Percentiles rank a stretch among this genome's conserved stretches.
Evolutionary conservation across 2,329 filamentous ascomycete genomes (phyloP).

Genomic region (Nemania sp.): DNA sequence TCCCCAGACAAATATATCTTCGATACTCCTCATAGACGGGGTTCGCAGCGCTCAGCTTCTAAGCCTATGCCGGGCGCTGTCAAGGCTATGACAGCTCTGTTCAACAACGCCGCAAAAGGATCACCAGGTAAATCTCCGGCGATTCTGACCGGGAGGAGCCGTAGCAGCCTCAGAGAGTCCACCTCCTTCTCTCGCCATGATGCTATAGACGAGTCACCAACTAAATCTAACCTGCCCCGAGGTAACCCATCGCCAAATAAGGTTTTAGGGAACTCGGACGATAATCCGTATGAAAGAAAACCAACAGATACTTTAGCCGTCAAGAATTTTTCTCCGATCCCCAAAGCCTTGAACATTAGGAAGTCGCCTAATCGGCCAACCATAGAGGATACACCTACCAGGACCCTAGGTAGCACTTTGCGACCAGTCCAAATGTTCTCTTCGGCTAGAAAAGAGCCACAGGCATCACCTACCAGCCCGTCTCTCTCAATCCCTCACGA

Average conservation of each 20-base stretch:
- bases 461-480: slow-evolving; percentile 26
- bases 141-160: slow-evolving; percentile 30
- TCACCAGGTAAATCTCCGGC: slow-evolving; percentile 38
- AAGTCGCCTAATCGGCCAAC: slow-evolving; percentile 23
- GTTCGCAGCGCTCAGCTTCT: slow-evolving; percentile 42
- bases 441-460: slow-evolving; percentile 40
- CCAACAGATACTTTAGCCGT: not conserved
- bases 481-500: slow-evolving; percentile 38
- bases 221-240: not conserved
- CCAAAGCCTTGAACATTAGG: not conserved
- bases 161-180: slow-evolving; percentile 37
- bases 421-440: slow-evolving; percentile 36
- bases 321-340: not conserved
- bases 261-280: not conserved
- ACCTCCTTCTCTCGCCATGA: slow-evolving; percentile 39
- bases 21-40: not conserved
- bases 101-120: slow-evolving; percentile 56
- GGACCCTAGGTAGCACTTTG: slow-evolving; percentile 34
- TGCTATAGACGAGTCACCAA: slow-evolving; percentile 33
- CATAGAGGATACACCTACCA: slow-evolving; percentile 33
- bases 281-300: not conserved
- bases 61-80: slow-evolving; percentile 53
- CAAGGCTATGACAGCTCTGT: slow-evolving; percentile 65
- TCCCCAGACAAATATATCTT: slow-evolving; percentile 28
- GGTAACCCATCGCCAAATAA: not conserved